Evolutionary conservation across 2,329 filamentous ascomycete genomes (phyloP), one percentile per base, ranked within the genome.

Genomic region (Chaetoscypha palmicola): DNA sequence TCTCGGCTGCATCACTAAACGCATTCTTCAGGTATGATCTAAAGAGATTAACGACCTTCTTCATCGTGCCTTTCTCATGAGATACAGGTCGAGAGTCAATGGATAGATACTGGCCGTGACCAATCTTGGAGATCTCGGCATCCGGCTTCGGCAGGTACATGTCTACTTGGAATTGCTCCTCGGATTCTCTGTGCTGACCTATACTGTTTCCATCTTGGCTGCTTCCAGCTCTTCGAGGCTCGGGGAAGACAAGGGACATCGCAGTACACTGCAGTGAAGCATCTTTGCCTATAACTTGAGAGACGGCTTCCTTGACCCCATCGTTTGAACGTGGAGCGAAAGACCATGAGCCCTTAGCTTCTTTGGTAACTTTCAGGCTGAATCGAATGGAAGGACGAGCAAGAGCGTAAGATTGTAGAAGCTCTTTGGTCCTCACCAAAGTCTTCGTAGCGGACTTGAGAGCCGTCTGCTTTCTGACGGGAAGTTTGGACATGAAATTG

Each of bases 31-130:
- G 43, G 43, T 70, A 66, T 1, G 68, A 66, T 48, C 72, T 76
- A 57, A 81, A 79, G 0, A 72, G 63, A 0, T 63, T 62, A 1
- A 71, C 47, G 2, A 89, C 63, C 53, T 77, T 78, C 60, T 80
- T 86, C 35, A 75, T 69, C 0, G 71, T 74, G 1, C 79, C 79
- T 43, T 70, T 67, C 2, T 61, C 59, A 5, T 70, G 58, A 2
- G 74, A 73, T 11, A 90, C 65, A 3, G 84, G 84, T 14, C 85
- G 72, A 11, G 70, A 70, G 58, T 90, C 83, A 17, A 90, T 69
- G 0, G 81, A 85, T 23, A 89, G 64, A 58, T 80, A 88, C 3
- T 72, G 63, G 0, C 73, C 69, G n/a, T 67, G 72, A 35, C 67
- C 65, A 24, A 76, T 51, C n/a, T 63, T 69, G 2, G 62, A 56